phyloP scores from a whole-genome alignment of 345 rosid genomes.

The Brassica nigra region DNA sequence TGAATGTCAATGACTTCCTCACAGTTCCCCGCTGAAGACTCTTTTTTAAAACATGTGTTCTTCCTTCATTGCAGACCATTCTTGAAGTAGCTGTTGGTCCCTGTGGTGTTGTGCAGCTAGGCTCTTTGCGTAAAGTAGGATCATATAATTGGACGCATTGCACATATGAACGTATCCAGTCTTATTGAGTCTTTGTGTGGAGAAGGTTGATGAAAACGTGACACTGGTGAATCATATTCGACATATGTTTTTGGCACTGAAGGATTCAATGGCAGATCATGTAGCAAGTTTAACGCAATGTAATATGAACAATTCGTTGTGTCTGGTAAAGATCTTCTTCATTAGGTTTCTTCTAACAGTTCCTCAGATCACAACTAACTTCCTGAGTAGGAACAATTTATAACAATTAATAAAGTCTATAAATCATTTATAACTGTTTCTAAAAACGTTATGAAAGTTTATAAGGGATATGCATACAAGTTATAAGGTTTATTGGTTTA shows the following conservation, averaged over 20 bases:
- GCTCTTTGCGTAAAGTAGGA: conserved; percentile 65
- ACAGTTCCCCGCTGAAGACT: background rate
- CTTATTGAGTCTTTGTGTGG: conserved; percentile 37
- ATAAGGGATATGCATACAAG: too few relatives aligned
- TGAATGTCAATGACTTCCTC: conserved; percentile 15
- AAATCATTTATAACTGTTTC: too few relatives aligned
- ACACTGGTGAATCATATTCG: conserved; percentile 62
- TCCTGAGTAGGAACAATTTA: conserved; percentile 13
- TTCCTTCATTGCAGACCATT: conserved; percentile 57
- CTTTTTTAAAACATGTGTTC: background rate
- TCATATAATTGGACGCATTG: background rate
- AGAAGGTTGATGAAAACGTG: conserved; percentile 71
- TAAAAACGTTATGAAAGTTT: too few relatives aligned
- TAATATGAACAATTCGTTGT: background rate
- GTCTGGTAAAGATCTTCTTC: conserved; percentile 50
- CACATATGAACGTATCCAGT: background rate
- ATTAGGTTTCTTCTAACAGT: conserved; percentile 7
- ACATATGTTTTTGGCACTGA: conserved; percentile 59
- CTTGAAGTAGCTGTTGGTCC: conserved; percentile 72
- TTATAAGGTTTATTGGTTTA: too few relatives aligned
- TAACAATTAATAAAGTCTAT: too few relatives aligned
- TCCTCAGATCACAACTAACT: background rate
- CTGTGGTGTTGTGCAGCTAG: conserved; percentile 87
- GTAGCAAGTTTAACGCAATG: background rate
- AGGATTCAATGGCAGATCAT: conserved; percentile 55